Evolutionary conservation across 73 alveolate species (phyloP).

Genomic region (Paramecium tetraurelia): DNA sequence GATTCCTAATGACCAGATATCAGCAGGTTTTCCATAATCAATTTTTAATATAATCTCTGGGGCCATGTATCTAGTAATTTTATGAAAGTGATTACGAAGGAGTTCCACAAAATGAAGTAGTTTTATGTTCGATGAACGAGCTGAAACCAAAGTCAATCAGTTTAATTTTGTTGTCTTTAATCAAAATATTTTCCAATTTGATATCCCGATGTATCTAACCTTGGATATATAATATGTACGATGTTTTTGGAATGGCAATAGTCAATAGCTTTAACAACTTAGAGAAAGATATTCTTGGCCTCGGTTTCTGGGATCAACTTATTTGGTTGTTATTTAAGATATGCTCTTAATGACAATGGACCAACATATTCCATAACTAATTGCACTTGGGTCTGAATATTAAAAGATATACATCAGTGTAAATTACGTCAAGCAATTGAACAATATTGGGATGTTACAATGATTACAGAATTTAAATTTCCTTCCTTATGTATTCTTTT

Average conservation of each 20-base stretch:
- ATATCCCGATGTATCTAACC: slow-evolving; percentile 69
- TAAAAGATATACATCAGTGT: slow-evolving; percentile 65
- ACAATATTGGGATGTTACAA: slow-evolving; percentile 85
- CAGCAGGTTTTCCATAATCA: slow-evolving; percentile 80
- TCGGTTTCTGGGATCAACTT: slow-evolving; percentile 59
- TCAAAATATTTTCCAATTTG: slow-evolving; percentile 78
- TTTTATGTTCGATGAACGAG: slow-evolving; percentile 64
- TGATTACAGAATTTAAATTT: slow-evolving; percentile 76
- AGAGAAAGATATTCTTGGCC: slow-evolving; percentile 54
- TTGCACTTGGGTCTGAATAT: slow-evolving; percentile 64
- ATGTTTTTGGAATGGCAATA: slow-evolving; percentile 72
- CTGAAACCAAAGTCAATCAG: slow-evolving; percentile 81
- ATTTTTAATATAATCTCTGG: slow-evolving; percentile 75
- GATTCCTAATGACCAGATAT: slow-evolving; percentile 77
- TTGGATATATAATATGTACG: neutral
- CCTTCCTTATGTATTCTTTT: slow-evolving; percentile 83
- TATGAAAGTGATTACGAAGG: slow-evolving; percentile 54
- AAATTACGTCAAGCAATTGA: slow-evolving; percentile 82
- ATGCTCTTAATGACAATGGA: slow-evolving; percentile 82
- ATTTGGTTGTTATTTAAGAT: slow-evolving; percentile 69
- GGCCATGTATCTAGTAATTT: slow-evolving; percentile 65
- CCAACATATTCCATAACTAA: slow-evolving; percentile 88
- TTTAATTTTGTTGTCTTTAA: slow-evolving; percentile 67
- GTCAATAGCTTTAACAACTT: slow-evolving; percentile 64
- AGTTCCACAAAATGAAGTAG: slow-evolving; percentile 77